phyloP scores from a whole-genome alignment of 148 eudicot species.

The Suaeda aralocaspica region DNA sequence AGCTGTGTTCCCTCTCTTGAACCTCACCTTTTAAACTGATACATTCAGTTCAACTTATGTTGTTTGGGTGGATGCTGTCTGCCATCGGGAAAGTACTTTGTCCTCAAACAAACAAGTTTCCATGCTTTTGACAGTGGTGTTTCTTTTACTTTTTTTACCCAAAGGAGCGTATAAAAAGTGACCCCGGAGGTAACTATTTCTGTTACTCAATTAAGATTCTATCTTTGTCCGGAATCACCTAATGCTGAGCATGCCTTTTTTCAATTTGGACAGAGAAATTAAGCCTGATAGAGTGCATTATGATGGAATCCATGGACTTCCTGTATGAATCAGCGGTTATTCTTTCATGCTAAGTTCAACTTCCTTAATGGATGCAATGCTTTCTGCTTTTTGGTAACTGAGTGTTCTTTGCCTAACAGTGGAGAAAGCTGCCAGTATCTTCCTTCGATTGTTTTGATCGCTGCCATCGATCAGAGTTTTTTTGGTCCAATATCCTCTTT shows the following conservation, averaged over 20 bases:
- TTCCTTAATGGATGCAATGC: conserved; percentile 1
- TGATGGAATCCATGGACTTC: conserved; percentile 70
- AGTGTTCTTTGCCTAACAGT: conserved; percentile 37
- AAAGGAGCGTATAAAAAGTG: conserved; percentile 46
- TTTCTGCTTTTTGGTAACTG: conserved; percentile 8
- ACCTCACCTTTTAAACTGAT: neutral
- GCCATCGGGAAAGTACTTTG: conserved; percentile 62
- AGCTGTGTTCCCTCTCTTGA: conserved; percentile 9
- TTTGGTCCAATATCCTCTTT: conserved; percentile 53
- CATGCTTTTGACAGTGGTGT: conserved; percentile 86
- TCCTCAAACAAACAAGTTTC: conserved; percentile 65
- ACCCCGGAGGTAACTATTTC: conserved; percentile 55
- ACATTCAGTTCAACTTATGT: conserved; percentile 57
- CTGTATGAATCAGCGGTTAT: conserved; percentile 73
- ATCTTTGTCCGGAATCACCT: neutral
- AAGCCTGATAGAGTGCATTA: conserved; percentile 52
- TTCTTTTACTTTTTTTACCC: conserved; percentile 77
- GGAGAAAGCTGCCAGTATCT: conserved; percentile 34
- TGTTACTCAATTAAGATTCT: conserved; percentile 8
- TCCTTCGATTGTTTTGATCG: conserved; percentile 56
- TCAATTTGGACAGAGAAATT: conserved; percentile 77
- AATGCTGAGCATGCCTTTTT: conserved; percentile 11
- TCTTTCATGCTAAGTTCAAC: neutral
- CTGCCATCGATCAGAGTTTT: conserved; percentile 60
- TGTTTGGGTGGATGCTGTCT: conserved; percentile 68